Base-by-base conservation (phyloP, 805 yeast genomes). In the Metschnikowia gelsemii region DNA sequence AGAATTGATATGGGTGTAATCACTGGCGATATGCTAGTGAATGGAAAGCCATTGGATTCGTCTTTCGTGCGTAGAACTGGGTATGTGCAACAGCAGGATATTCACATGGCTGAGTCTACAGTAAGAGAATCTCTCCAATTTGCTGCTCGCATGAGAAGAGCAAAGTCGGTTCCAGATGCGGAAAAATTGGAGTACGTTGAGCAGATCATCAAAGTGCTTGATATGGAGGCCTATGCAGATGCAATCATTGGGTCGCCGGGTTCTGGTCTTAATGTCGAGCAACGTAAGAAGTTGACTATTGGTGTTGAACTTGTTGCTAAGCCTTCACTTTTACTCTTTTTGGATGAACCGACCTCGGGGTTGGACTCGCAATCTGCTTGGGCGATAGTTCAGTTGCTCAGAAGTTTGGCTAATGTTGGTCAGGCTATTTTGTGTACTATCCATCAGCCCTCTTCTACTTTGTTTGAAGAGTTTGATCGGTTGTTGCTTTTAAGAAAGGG, bases 71-170 rank as follows among this genome's bases (percentile, higher is more conserved):
- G 82, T 59, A 63, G 73, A 38, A 75, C 78, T 22, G 82, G 81
- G 51, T 78, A 76, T 52, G 82, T 76, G 40, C 82, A 78, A 53
- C 82, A 78, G 52, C 82, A 77, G 51, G 82, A 78, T 66, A 61
- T 77, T 22, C 82, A 77, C 48, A 57, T 77, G 48, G 65, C 67
- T 30, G 69, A 73, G 45, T 57, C 74, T 13, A 75, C 82, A 21
- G 82, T 78, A 30, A 59, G 76, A 40, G 82, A 77, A 52, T 74
- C 81, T 0, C 60, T 78, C 35, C 63, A 68, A 42, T 76, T 78
- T 47, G 70, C 80, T 9, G 79, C 82, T 5, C 59, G 66, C 28
- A 58, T 78, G 49, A 64, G 81, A 58, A 76, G 76, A 50, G 59
- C 74, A 2, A 51, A 56, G 12, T 46, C 57, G 8, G 67, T 73